Percentiles rank a stretch among this genome's conserved stretches.
phyloP scores from a whole-genome alignment of 2,329 filamentous ascomycete genomes.

The Ascocoryne sarcoides region DNA sequence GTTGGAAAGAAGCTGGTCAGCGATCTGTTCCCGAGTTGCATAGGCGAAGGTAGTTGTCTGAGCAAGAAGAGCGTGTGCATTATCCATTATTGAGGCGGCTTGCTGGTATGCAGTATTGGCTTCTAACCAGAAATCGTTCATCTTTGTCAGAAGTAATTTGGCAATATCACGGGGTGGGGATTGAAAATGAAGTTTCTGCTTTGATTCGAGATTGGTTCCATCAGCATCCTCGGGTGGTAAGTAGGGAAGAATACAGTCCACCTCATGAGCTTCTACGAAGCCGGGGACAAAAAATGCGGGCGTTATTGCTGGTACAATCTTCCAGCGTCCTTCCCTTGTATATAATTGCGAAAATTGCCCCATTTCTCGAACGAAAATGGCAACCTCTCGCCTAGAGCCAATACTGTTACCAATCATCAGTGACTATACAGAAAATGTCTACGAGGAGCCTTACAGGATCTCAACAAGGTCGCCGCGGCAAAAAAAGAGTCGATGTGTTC shows the following conservation, averaged over 20 bases:
- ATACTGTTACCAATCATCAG: too few relatives aligned
- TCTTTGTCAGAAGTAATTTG: slow-evolving; percentile 34
- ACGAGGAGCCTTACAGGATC: slow-evolving; percentile 13
- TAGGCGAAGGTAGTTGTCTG: slow-evolving; percentile 34
- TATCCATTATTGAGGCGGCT: slow-evolving; percentile 38
- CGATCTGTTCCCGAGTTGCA: slow-evolving; percentile 36
- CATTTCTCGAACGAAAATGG: slow-evolving; percentile 38
- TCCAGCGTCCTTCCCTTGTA: slow-evolving; percentile 41
- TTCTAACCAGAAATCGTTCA: slow-evolving; percentile 35
- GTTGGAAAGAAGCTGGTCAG: slow-evolving; percentile 31
- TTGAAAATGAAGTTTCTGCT: slow-evolving; percentile 31
- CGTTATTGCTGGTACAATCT: slow-evolving; percentile 27
- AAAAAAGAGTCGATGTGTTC: slow-evolving; percentile 21
- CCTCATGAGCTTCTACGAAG: slow-evolving; percentile 34
- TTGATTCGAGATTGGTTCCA: slow-evolving; percentile 21
- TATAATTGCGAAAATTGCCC: slow-evolving; percentile 37
- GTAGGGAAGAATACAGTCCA: slow-evolving; percentile 36
- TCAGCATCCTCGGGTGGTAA: slow-evolving; percentile 33
- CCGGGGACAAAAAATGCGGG: slow-evolving; percentile 37
- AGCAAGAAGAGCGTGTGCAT: slow-evolving; percentile 38
- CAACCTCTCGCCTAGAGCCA: too few relatives aligned
- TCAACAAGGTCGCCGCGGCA: slow-evolving; percentile 29
- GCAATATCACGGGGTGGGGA: slow-evolving; percentile 37
- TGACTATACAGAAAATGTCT: not conserved
- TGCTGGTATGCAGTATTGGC: slow-evolving; percentile 39